These are phyloP conservation scores for Salix udensis DNA, from an alignment of 345 rosid species.

Conservation along the genomic window DNA sequence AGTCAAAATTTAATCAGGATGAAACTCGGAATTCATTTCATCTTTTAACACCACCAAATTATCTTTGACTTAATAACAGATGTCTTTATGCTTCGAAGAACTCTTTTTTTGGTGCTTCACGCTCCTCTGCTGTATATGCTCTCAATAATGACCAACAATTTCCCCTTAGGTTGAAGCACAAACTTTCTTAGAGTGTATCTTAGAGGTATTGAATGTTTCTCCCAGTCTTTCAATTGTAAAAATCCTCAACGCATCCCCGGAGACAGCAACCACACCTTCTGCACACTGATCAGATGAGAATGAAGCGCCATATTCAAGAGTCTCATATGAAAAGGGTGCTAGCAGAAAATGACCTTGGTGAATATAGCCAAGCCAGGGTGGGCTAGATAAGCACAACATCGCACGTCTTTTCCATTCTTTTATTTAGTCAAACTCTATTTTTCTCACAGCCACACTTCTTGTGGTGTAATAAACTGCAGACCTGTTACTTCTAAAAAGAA, in stretches of 20 bases:
- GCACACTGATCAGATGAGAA: conserved; percentile 99
- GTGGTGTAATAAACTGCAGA: no score
- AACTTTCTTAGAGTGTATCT: conserved; percentile 96
- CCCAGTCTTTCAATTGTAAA: conserved; percentile 93
- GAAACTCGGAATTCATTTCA: no score
- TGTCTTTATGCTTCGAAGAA: conserved; percentile 43
- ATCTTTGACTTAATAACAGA: no score
- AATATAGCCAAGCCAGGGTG: conserved; percentile 51
- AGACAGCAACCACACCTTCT: conserved; percentile 96
- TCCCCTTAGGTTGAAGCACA: conserved; percentile 76
- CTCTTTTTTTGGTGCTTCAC: conserved; percentile 85
- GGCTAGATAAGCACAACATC: no score
- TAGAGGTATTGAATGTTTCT: conserved; percentile 78
- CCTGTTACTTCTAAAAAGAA: no score
- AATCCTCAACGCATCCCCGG: conserved; percentile 92
- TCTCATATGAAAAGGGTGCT: conserved; percentile 72
- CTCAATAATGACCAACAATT: conserved; percentile 78
- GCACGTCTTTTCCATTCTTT: no score
- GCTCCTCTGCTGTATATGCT: conserved; percentile 93
- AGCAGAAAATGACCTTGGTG: conserved; percentile 92
- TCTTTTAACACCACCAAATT: no score
- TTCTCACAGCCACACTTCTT: no score
- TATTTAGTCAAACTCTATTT: no score
- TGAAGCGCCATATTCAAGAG: conserved; percentile 54
- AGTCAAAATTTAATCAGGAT: no score